phyloP scores from a whole-genome alignment of 176 grass and related monocot genomes.

The Aegilops bicornis region DNA sequence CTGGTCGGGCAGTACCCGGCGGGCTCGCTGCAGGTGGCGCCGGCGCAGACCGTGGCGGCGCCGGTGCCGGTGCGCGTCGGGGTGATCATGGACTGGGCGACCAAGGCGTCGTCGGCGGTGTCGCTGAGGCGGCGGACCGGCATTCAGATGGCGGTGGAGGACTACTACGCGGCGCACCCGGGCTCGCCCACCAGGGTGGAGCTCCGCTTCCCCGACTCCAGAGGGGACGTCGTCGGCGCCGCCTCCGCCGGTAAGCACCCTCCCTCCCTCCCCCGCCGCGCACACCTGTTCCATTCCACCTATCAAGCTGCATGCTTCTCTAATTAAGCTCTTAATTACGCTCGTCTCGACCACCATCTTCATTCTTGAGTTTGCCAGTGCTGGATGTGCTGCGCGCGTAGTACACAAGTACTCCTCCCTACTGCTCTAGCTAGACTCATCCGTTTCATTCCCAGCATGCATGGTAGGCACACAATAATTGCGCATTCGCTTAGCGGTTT shows the following conservation, averaged over 20 bases:
- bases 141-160: slow-evolving; percentile 61
- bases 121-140: slow-evolving; percentile 16
- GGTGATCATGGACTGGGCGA: slow-evolving; percentile 32
- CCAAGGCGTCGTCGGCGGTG: background rate
- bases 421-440: no score
- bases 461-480: no score
- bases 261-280: no score
- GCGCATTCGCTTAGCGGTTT: no score
- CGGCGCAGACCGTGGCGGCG: slow-evolving; percentile 29
- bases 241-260: slow-evolving; percentile 52
- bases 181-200: slow-evolving; percentile 30
- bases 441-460: background rate
- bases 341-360: no score
- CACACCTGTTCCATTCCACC: no score
- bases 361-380: no score
- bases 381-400: no score
- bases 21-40: background rate
- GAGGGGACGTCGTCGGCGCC: slow-evolving; percentile 28
- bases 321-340: no score
- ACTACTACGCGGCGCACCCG: slow-evolving; percentile 52
- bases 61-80: slow-evolving; percentile 45
- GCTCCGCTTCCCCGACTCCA: slow-evolving; percentile 47
- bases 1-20: background rate
- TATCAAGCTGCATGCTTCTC: no score
- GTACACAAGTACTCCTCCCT: no score